Conservation (phyloP, 1,284 basidiomycete species). For the Moesziomyces globuligerus region DNA sequence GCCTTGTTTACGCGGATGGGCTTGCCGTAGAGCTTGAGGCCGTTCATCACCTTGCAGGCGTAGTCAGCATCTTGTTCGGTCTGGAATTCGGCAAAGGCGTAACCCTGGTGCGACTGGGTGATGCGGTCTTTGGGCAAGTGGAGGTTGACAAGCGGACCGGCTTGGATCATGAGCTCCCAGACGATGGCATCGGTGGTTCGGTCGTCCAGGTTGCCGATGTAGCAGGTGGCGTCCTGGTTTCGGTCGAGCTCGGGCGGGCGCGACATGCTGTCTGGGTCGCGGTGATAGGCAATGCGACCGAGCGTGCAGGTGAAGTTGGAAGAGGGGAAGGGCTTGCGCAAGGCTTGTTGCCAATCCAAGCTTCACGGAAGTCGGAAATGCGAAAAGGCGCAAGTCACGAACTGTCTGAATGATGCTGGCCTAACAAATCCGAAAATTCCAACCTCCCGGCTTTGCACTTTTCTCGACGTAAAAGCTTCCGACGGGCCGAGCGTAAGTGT, state of each 20-base stretch:
- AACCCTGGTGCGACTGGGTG: constrained; percentile 96
- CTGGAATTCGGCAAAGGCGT: constrained; percentile 98
- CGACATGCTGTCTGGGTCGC: constrained; percentile 38
- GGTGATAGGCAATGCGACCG: too few relatives aligned
- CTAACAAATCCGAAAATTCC: too few relatives aligned
- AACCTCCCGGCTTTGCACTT: background rate
- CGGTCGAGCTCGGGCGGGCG: constrained; percentile 58
- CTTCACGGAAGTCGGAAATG: too few relatives aligned
- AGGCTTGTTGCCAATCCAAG: too few relatives aligned
- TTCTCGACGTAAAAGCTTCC: background rate
- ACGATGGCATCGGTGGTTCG: constrained; percentile 90
- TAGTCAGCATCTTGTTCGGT: constrained; percentile 99
- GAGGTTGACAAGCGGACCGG: constrained; percentile 89
- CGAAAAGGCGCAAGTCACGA: background rate
- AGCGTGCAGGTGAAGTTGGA: too few relatives aligned
- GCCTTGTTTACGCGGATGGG: constrained; percentile 98
- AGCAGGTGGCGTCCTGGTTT: constrained; percentile 67
- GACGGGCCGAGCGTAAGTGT: too few relatives aligned
- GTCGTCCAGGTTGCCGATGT: constrained; percentile 89
- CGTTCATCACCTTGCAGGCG: constrained; percentile 99
- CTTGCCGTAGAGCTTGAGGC: constrained; percentile 98
- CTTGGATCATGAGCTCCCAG: constrained; percentile 99
- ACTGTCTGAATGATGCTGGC: too few relatives aligned
- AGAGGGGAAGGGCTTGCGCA: too few relatives aligned
- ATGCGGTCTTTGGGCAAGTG: constrained; percentile 96